Base-by-base conservation (phyloP, 768 basidiomycete species). In the Calocera cornea region DNA sequence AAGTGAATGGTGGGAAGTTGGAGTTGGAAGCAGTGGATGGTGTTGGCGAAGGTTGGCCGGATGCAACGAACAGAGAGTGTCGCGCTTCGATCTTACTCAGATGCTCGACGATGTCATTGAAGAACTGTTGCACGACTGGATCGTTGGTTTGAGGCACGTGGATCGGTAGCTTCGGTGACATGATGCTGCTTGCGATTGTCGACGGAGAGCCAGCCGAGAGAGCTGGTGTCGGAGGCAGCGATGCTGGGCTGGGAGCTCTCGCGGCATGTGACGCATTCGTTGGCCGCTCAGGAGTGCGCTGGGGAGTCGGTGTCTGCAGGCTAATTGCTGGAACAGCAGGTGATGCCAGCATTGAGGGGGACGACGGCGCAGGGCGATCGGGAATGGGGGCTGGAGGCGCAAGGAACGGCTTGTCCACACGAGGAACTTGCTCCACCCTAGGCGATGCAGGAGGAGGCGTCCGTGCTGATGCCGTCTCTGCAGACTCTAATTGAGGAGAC, bases 31-130 rank as follows among this genome's bases (percentile, higher is more conserved):
- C 67, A 24, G 71, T 44, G 10, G 69, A 31, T 16, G 70, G 67
- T 12, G 70, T 54, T 31, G 70, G 68, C 66, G 70, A 40, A n/a
- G 71, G 64, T n/a, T 68, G 65, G 34, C 29, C 54, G 54, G 31
- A 72, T 70, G 22, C 72, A 64, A 75, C 71, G 24, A 68, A 60
- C 3, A 67, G 19, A 1, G 77, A 77, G 11, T 83, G 80, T 64
- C 83, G 82, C 41, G 81, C 79, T 72, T 89, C 86, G 78, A 92
- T 85, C 49, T 83, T 82, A 72, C 87, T 86, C 67, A 94, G 83
- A 74, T 90, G 89, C 60, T 88, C 84, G 8, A 86, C 88, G 54
- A 94, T 86, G 75, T 95, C 90, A 66, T 88, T 82, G 76, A 94
- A 90, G 78, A 95, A 95, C 54, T 84, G 78, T 71, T 92, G 90